phyloP scores from a whole-genome alignment of 352 stramenopile species.

The Globisporangium uncinulatum region DNA sequence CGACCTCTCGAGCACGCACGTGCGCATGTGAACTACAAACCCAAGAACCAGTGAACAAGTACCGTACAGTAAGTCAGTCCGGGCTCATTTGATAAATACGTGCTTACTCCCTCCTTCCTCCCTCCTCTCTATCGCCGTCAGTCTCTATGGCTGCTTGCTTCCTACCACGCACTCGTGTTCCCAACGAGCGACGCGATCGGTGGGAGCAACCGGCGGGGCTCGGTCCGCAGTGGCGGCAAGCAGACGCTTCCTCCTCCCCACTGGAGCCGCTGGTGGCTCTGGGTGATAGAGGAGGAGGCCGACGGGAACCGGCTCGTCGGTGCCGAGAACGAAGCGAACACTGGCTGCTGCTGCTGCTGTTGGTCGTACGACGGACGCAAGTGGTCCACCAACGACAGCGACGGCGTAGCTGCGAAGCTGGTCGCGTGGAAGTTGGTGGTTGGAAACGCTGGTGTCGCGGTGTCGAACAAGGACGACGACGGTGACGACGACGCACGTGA shows the following conservation, averaged over 20 bases:
- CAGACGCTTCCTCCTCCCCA: slow-evolving; percentile 2
- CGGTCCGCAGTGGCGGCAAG: slow-evolving; percentile 31
- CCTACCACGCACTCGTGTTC: slow-evolving; percentile 13
- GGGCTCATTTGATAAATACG: background rate
- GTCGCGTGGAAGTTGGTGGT: background rate
- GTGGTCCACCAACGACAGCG: background rate
- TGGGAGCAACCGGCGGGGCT: slow-evolving; percentile 31
- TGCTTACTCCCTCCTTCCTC: background rate
- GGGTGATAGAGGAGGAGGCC: background rate
- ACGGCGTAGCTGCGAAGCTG: background rate
- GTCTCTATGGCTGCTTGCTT: background rate
- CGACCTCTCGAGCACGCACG: slow-evolving; percentile 20
- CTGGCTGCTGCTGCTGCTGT: background rate
- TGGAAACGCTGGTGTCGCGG: background rate
- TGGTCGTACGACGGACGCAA: background rate
- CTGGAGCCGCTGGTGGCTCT: slow-evolving; percentile 15
- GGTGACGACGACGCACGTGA: background rate
- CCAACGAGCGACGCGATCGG: slow-evolving; percentile 48
- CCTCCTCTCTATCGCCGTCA: background rate
- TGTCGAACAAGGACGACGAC: background rate
- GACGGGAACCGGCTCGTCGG: background rate
- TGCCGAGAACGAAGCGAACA: background rate
- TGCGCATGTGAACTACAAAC: slow-evolving; percentile 24
- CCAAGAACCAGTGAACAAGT: background rate
- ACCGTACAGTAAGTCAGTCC: too few relatives aligned